Conservation (phyloP, 345 rosid species). For the Syzygium aqueum region DNA sequence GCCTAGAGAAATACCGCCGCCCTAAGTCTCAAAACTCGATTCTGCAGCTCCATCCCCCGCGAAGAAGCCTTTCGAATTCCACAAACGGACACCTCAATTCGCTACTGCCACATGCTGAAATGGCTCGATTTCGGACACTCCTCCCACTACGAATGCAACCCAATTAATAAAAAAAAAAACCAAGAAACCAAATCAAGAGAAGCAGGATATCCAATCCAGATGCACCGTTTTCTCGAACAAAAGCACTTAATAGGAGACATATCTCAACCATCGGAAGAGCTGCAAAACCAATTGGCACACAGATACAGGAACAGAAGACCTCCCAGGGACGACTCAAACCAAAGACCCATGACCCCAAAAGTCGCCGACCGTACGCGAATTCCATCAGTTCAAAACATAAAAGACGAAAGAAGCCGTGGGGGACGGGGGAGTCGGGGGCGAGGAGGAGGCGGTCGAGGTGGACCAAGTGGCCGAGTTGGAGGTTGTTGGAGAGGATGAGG, state of each 20-base stretch:
- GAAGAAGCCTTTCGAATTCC: constrained; percentile 8
- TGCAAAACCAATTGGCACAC: not conserved
- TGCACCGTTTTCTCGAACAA: not conserved
- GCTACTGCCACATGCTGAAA: not conserved
- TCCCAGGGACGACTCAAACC: not conserved
- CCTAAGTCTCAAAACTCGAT: constrained; percentile 7
- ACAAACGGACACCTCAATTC: not conserved
- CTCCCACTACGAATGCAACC: not conserved
- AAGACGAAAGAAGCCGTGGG: too few relatives aligned
- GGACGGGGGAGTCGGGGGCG: too few relatives aligned
- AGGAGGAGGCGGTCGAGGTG: constrained; percentile 76
- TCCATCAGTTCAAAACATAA: not conserved
- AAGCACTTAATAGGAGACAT: not conserved
- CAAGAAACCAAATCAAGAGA: not conserved
- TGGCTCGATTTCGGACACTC: not conserved
- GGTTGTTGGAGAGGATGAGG: constrained; percentile 81
- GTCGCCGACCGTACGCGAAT: not conserved
- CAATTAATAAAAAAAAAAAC: not conserved
- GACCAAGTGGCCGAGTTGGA: constrained; percentile 96
- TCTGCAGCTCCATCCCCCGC: not conserved
- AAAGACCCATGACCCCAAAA: not conserved
- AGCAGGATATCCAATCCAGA: not conserved
- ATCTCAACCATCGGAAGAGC: not conserved
- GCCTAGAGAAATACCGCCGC: constrained; percentile 22
- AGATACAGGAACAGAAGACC: not conserved